Evolutionary conservation across 2,329 filamentous ascomycete species (phyloP), one percentile per base, ranked within the genome.

Genomic region (Penicillium fuscoglaucum): DNA sequence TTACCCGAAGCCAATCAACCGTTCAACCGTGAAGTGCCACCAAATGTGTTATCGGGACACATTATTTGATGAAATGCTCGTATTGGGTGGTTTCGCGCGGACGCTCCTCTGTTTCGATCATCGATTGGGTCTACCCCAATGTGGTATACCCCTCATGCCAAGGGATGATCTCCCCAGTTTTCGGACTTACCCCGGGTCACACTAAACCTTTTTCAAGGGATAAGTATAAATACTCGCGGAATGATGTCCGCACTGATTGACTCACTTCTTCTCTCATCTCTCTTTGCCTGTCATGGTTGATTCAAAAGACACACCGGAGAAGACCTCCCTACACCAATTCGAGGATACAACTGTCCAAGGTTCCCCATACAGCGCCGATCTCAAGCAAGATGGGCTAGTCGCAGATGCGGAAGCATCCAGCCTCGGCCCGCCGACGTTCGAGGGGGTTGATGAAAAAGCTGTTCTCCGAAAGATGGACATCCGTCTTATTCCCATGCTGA

Each of bases 381-480:
- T 46, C 35, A 57, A 55, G n/a, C 50, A 60, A 5, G 48, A 59
- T 52, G 60, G 52, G 29, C 57, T 57, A 40, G 19, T 49, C 13
- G 29, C 37, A 15, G 58, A 59, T 15, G 37, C 51, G 12, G 59
- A 65, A 51, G 41, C 41, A 21, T 53, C 41, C 4, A 52, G 50
- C 17, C 44, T 47, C 8, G 52, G 45, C 29, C n/a, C 50, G 29
- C 17, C 50, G 26, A 31, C 33, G 2, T 60, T 65, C 12, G 47
- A 46, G n/a, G 59, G 53, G 4, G 48, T 66, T 1, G 60, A 66
- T 51, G 66, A 69, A 52, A 58, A 63, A 9, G 58, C 53, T 0
- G 55, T 69, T 1, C 61, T 69, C n/a, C 66, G 67, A 24, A 70
- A 70, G 54, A 69, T 70, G 67, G 68, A 70, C 48, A 29, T 68